Percentiles rank a stretch among this genome's conserved stretches.
Evolutionary conservation across 2,329 filamentous ascomycete species (phyloP).

Genomic region (Plenodomus lindquistii): DNA sequence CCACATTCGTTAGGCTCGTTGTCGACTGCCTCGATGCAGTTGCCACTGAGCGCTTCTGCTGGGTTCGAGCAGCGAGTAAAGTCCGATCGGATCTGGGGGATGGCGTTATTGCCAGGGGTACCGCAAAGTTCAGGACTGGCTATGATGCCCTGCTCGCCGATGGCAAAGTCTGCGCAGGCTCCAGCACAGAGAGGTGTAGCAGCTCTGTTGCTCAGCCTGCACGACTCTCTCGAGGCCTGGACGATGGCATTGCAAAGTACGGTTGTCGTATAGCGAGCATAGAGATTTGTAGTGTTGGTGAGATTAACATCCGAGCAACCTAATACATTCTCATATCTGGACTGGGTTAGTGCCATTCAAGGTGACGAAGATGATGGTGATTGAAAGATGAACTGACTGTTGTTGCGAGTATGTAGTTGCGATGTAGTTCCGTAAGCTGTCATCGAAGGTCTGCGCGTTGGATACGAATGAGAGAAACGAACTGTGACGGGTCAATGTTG

Average conservation of each 20-base stretch:
- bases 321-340: conserved; percentile 78
- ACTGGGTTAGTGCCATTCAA: conserved; percentile 34
- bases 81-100: conserved; percentile 82
- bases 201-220: conserved; percentile 65
- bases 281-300: conserved; percentile 77
- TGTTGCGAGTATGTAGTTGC: conserved; percentile 72
- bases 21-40: conserved; percentile 73
- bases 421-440: conserved; percentile 72
- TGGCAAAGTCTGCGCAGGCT: conserved; percentile 83
- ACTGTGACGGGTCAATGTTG: conserved; percentile 52
- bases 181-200: conserved; percentile 84
- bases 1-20: conserved; percentile 92
- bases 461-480: conserved; percentile 85
- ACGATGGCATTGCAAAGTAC: conserved; percentile 93
- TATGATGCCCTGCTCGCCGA: conserved; percentile 84
- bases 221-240: conserved; percentile 78
- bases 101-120: conserved; percentile 65
- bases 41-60: conserved; percentile 72
- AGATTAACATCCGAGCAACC: conserved; percentile 80
- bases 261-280: conserved; percentile 90
- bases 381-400: conserved; percentile 63
- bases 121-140: conserved; percentile 75
- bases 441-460: conserved; percentile 75
- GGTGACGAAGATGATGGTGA: conserved; percentile 1
- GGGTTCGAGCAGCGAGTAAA: conserved; percentile 88